phyloP scores from a whole-genome alignment of 176 grass and related monocot species.

The Neostapfia colusana region DNA sequence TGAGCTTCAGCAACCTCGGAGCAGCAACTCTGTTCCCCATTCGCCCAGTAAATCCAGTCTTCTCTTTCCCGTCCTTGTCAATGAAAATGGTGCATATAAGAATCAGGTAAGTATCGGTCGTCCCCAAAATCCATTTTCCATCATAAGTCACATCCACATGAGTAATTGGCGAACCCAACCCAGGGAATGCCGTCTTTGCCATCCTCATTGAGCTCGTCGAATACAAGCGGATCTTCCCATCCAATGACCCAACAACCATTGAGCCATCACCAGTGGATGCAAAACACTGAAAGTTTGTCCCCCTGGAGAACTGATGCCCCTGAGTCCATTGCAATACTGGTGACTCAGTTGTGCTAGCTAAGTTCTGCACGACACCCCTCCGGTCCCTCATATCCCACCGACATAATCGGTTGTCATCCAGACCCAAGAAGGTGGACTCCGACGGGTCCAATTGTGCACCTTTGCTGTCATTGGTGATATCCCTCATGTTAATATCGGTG shows the following conservation, averaged over 20 bases:
- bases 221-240: conserved; percentile 92
- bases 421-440: conserved; percentile 83
- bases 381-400: conserved; percentile 89
- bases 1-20: conserved; percentile 82
- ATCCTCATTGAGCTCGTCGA: conserved; percentile 98
- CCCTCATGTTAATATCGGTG: conserved; percentile 75
- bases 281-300: conserved; percentile 90
- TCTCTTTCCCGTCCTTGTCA: conserved; percentile 91
- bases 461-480: conserved; percentile 88
- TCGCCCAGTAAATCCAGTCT: conserved; percentile 73
- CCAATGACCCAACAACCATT: conserved; percentile 83
- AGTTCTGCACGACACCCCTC: conserved; percentile 68
- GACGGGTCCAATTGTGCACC: conserved; percentile 78
- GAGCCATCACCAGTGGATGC: conserved; percentile 85
- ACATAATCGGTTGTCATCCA: conserved; percentile 80
- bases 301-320: conserved; percentile 84
- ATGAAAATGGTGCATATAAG: conserved; percentile 85
- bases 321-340: conserved; percentile 85
- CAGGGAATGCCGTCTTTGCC: conserved; percentile 94
- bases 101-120: conserved; percentile 74
- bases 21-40: conserved; percentile 94
- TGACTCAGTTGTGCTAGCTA: conserved; percentile 51
- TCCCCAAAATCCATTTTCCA: conserved; percentile 84
- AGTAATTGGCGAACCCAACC: conserved; percentile 83
- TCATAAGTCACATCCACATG: conserved; percentile 95